Evolutionary conservation across 2,329 filamentous ascomycete genomes (phyloP), one percentile per base, ranked within the genome.

Genomic region (Penicillium olsonii): DNA sequence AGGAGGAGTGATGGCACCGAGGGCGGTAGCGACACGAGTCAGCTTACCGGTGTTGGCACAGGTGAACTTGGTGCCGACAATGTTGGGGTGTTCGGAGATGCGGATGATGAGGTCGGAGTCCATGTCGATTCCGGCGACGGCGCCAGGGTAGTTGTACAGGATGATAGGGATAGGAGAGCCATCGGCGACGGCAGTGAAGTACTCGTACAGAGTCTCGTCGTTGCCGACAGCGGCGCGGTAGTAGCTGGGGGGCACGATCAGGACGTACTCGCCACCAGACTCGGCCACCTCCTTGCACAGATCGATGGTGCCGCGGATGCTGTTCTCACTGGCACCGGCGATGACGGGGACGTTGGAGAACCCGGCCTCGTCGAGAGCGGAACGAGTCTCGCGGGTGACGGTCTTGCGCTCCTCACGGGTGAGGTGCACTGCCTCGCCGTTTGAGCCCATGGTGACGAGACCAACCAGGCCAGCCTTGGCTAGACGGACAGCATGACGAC

Each of bases 11-110:
- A 84, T 83, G 49, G 90, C 88, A 61, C 87, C 76, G 40, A 86
- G 84, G 38, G 84, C 88, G 12, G 81, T 73, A 6, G 90, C 89
- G 4, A 95, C 88, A 26, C 90, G 85, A 11, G 90, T 92, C 57
- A 95, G 80, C 75, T 95, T 95, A 56, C 90, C 90, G 1, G 89
- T 94, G 77, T 90, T 94, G 57, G 88, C 90, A 68, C 90, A 95
- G 34, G 90, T 95, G 78, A 95, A 95, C 72, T 95, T 95, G 47
- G 89, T 92, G 55, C 90, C 90, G 55, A 91, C 76, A 64, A 95
- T 90, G 73, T 95, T 95, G 57, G 85, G 84, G 73, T 95, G 90
- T 67, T 84, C 75, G 37, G 87, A 87, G 31, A 95, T 82, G 67
- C 81, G 82, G 75, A 94, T 90, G 63, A 95, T 82, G 52, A 92